A percentile compares a stretch with the other conserved stretches of the same genome.
phyloP scores from a whole-genome alignment of 2,329 filamentous ascomycete species.

The Paecilomyces sp. region DNA sequence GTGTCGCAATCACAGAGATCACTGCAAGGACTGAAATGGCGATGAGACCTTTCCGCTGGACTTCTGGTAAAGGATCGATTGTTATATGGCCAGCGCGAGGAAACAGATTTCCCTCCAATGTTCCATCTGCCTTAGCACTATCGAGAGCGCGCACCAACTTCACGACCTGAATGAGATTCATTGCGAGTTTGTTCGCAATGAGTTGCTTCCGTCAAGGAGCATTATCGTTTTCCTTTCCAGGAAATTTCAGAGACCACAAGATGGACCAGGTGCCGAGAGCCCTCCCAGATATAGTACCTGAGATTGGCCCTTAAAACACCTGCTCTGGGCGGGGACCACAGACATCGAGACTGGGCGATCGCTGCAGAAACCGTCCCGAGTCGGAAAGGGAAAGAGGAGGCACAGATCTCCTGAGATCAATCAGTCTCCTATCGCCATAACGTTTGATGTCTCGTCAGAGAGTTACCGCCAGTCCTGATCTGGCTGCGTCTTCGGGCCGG shows the following conservation, averaged over 20 bases:
- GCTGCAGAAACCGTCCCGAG: not conserved
- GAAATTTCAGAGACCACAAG: not conserved
- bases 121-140: not conserved
- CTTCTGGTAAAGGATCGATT: slow-evolving; percentile 27
- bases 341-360: not conserved
- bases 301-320: not conserved
- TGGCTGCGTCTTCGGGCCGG: not conserved
- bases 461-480: not conserved
- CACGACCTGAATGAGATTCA: not conserved
- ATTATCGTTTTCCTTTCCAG: not conserved
- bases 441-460: not conserved
- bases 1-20: slow-evolving; percentile 40
- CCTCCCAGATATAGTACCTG: not conserved
- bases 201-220: not conserved
- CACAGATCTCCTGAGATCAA: not conserved
- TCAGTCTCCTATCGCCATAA: not conserved
- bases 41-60: slow-evolving; percentile 37
- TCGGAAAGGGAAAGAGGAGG: not conserved
- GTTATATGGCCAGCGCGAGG: not conserved
- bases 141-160: not conserved
- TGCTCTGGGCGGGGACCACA: not conserved
- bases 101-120: not conserved
- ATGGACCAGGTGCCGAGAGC: not conserved
- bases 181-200: not conserved
- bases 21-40: slow-evolving; percentile 41